These are phyloP conservation scores for Candida nemodendra DNA, from an alignment of 805 yeast genomes.

Conservation along the genomic window DNA sequence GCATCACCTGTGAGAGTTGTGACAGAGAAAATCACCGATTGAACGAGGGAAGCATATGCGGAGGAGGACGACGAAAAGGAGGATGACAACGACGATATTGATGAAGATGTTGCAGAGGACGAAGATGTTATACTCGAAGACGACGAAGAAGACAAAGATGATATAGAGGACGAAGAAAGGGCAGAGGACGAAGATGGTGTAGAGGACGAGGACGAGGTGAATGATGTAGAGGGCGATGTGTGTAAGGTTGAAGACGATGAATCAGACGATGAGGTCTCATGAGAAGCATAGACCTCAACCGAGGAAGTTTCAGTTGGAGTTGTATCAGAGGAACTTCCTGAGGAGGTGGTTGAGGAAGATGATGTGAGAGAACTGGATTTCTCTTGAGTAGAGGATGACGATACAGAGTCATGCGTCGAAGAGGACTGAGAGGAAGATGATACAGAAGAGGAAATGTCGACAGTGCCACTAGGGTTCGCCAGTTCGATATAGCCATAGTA, in stretches of 20 bases:
- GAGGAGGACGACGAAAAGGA: constrained; percentile 8
- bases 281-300: too few relatives aligned
- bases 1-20: constrained; percentile 22
- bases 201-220: constrained; percentile 1
- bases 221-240: constrained; percentile 7
- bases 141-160: neutral
- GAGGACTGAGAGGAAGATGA: constrained; percentile 5
- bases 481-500: constrained; percentile 25
- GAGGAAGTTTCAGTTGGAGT: constrained; percentile 6
- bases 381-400: neutral
- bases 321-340: constrained; percentile 5
- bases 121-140: constrained; percentile 2
- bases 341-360: constrained; percentile 6
- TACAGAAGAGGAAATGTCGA: constrained; percentile 2
- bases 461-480: constrained; percentile 1
- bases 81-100: constrained; percentile 11
- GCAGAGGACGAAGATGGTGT: constrained; percentile 6
- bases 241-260: constrained; percentile 7
- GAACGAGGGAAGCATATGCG: constrained; percentile 15
- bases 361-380: constrained; percentile 7
- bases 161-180: constrained; percentile 2
- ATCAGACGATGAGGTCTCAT: constrained; percentile 3
- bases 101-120: neutral
- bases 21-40: constrained; percentile 17
- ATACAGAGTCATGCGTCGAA: neutral